A percentile compares a stretch with the other conserved stretches of the same genome.
These are phyloP conservation scores for Zymoseptoria ardabiliae DNA, from an alignment of 2,329 filamentous ascomycete genomes.

Conservation along the genomic window DNA sequence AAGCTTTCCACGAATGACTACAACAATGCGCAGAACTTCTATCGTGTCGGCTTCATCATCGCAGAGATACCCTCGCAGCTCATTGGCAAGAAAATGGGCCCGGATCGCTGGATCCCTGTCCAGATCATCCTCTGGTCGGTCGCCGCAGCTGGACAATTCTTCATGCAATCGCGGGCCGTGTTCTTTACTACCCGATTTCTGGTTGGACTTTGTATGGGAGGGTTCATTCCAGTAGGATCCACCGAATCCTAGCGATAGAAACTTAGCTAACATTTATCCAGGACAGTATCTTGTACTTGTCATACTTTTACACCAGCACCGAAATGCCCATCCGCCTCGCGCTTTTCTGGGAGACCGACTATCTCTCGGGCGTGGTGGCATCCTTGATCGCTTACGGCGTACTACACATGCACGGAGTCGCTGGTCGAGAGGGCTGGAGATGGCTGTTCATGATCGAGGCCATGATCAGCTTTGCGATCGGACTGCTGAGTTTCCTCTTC, in stretches of 20 bases:
- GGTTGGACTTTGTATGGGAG: slow-evolving; percentile 37
- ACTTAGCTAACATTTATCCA: not conserved
- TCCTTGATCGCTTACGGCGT: slow-evolving; percentile 52
- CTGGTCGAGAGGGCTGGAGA: slow-evolving; percentile 46
- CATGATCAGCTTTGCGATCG: slow-evolving; percentile 46
- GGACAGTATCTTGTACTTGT: slow-evolving; percentile 53
- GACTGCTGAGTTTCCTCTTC: slow-evolving; percentile 47
- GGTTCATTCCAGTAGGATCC: slow-evolving; percentile 48
- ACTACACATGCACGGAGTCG: slow-evolving; percentile 38
- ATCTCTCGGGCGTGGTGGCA: slow-evolving; percentile 48
- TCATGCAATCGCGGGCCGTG: slow-evolving; percentile 26
- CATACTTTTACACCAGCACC: slow-evolving; percentile 64
- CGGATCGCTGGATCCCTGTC: slow-evolving; percentile 39
- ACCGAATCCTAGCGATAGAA: not conserved
- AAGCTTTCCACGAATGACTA: slow-evolving; percentile 47
- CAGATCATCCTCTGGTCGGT: slow-evolving; percentile 36
- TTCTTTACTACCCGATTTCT: slow-evolving; percentile 36
- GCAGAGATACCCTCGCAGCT: slow-evolving; percentile 32
- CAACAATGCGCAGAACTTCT: slow-evolving; percentile 44
- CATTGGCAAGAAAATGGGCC: slow-evolving; percentile 40
- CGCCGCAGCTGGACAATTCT: slow-evolving; percentile 32
- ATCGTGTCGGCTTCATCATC: slow-evolving; percentile 73
- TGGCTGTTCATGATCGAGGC: slow-evolving; percentile 56
- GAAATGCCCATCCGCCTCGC: slow-evolving; percentile 62
- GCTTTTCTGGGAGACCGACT: slow-evolving; percentile 62